Evolutionary conservation across 148 eudicot genomes (phyloP).

Genomic region (Camellia lanceoleosa): DNA sequence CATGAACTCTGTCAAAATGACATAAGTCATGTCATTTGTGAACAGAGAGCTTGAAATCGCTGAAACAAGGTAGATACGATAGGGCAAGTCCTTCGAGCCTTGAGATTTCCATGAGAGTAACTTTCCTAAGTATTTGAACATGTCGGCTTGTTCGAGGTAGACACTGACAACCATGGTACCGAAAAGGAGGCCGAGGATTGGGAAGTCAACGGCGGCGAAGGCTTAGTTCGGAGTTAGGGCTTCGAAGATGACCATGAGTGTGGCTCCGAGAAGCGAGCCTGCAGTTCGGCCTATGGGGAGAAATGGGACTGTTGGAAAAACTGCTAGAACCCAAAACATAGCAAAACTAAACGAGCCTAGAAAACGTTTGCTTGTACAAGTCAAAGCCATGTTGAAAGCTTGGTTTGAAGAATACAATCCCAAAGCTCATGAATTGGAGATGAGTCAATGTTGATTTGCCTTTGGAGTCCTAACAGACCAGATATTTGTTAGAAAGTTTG

Average conservation of each 20-base stretch:
- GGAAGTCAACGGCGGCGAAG: constrained; percentile 70
- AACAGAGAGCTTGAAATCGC: constrained; percentile 84
- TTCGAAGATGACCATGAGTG: constrained; percentile 74
- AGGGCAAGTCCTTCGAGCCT: constrained; percentile 75
- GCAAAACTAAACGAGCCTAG: constrained; percentile 70
- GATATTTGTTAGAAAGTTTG: too few species aligned
- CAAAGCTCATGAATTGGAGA: too few species aligned
- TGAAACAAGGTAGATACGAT: constrained; percentile 67
- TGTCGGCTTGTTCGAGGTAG: constrained; percentile 84
- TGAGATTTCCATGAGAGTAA: constrained; percentile 56
- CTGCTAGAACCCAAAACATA: constrained; percentile 81
- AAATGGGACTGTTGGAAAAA: constrained; percentile 75
- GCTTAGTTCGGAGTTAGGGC: constrained; percentile 75
- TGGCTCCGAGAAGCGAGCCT: constrained; percentile 86
- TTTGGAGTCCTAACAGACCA: too few species aligned
- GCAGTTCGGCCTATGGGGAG: constrained; percentile 80
- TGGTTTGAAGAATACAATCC: too few species aligned
- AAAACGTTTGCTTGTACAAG: too few species aligned
- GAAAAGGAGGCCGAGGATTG: constrained; percentile 41
- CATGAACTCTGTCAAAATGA: constrained; percentile 83
- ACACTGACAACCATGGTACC: constrained; percentile 92
- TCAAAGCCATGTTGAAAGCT: too few species aligned
- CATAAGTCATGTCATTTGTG: constrained; percentile 77
- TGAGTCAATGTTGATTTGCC: too few species aligned
- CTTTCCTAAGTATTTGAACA: constrained; percentile 78